Evolutionary conservation across 495 filamentous ascomycete species (phyloP).

Genomic region (Aspergillus ellipticus): DNA sequence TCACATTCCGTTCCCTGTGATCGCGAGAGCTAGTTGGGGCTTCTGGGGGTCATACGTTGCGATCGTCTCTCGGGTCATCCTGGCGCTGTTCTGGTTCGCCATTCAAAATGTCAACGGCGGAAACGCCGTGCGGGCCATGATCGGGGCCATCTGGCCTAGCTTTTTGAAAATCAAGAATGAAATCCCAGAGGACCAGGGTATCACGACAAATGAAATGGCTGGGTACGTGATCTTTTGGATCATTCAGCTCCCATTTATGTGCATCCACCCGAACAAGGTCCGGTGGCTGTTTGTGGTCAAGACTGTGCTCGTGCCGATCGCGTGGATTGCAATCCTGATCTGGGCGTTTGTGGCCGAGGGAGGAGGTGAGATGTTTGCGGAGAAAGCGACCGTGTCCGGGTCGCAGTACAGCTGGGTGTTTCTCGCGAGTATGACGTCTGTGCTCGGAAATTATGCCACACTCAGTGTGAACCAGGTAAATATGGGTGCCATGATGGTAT

Average conservation of each 20-base stretch:
- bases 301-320: constrained; percentile 40
- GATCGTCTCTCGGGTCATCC: constrained; percentile 62
- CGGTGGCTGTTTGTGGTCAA: constrained; percentile 47
- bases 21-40: constrained; percentile 62
- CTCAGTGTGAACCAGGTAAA: constrained; percentile 37
- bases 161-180: constrained; percentile 52
- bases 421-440: constrained; percentile 41
- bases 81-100: constrained; percentile 70
- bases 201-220: constrained; percentile 62
- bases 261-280: constrained; percentile 41
- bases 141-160: constrained; percentile 65
- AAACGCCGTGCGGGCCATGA: constrained; percentile 61
- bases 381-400: constrained; percentile 31
- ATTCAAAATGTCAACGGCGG: constrained; percentile 67
- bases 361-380: constrained; percentile 29
- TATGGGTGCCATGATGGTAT: not conserved
- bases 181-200: constrained; percentile 55
- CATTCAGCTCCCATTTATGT: constrained; percentile 45
- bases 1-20: constrained; percentile 66
- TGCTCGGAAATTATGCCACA: constrained; percentile 44
- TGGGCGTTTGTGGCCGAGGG: constrained; percentile 46
- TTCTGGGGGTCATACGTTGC: constrained; percentile 67
- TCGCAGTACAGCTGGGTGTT: constrained; percentile 43
- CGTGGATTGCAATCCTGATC: constrained; percentile 46
- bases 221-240: constrained; percentile 58